Percentiles rank a stretch among this genome's conserved stretches.
phyloP scores from a whole-genome alignment of 2,329 filamentous ascomycete species.

The Fusarium algeriense region DNA sequence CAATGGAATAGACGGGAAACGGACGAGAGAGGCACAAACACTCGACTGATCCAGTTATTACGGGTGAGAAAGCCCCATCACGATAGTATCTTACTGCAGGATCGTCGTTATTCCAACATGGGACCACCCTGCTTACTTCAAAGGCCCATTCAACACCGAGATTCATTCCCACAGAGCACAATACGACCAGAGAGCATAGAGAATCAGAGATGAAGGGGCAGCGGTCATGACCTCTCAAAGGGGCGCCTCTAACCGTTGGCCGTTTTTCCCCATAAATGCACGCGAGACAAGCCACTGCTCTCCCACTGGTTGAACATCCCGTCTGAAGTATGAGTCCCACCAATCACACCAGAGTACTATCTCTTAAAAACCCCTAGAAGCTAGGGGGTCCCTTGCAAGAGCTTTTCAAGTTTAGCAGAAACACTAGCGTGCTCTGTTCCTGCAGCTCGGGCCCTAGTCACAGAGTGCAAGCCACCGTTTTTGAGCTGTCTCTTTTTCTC shows the following conservation, averaged over 20 bases:
- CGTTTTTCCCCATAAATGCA: conserved; percentile 29
- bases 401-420: conserved; percentile 45
- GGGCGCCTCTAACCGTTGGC: conserved; percentile 25
- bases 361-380: conserved; percentile 11
- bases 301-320: conserved; percentile 28
- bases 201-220: conserved; percentile 37
- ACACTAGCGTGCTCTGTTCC: conserved; percentile 52
- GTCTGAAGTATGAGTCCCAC: conserved; percentile 22
- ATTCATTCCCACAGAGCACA: conserved; percentile 11
- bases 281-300: conserved; percentile 26
- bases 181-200: conserved; percentile 6
- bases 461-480: conserved; percentile 27
- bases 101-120: conserved; percentile 25
- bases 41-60: conserved; percentile 17
- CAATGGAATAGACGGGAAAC: background rate
- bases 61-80: conserved; percentile 28
- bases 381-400: conserved; percentile 15
- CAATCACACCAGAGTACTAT: conserved; percentile 14
- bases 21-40: background rate
- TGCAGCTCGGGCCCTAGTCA: conserved; percentile 41
- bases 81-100: conserved; percentile 4
- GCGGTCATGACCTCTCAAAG: conserved; percentile 26
- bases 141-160: background rate
- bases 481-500: conserved; percentile 4
- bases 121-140: conserved; percentile 15